Evolutionary conservation across 371 early-diverging fungal species (phyloP).

Genomic region (Haplosporangium sp.): DNA sequence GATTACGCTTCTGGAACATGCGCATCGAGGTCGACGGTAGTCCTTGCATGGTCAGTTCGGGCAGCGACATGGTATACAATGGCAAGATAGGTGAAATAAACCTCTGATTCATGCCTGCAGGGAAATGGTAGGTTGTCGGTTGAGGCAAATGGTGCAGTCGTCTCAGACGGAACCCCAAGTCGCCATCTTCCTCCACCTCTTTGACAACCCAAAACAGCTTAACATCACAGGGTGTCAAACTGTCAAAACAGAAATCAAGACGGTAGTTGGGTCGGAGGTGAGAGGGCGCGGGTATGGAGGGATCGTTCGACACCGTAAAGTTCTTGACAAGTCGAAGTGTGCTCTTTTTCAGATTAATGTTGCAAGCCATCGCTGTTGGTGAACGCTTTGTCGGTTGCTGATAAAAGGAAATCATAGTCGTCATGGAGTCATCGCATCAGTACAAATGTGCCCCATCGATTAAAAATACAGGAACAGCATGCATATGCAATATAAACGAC

Average conservation of each 20-base stretch:
- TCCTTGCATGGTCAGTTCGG: conserved; percentile 53
- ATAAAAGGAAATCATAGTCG: background rate
- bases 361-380: conserved; percentile 49
- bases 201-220: conserved; percentile 52
- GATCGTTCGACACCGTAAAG: conserved; percentile 34
- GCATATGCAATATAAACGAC: background rate
- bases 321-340: conserved; percentile 48
- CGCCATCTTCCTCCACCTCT: conserved; percentile 46
- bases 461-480: background rate
- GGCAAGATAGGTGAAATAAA: conserved; percentile 50
- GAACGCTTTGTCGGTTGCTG: conserved; percentile 54
- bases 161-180: conserved; percentile 37
- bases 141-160: conserved; percentile 47
- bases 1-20: conserved; percentile 39
- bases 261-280: conserved; percentile 48
- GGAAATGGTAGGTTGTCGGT: conserved; percentile 49
- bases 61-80: conserved; percentile 49
- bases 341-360: conserved; percentile 49
- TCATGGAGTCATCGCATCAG: background rate
- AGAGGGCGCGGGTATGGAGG: conserved; percentile 24
- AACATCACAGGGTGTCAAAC: conserved; percentile 45
- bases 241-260: conserved; percentile 49
- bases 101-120: conserved; percentile 51
- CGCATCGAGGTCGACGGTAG: conserved; percentile 49
- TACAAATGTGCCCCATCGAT: background rate